Evolutionary conservation across 352 stramenopile genomes (phyloP).

Genomic region (Thalassiosira sp.): DNA sequence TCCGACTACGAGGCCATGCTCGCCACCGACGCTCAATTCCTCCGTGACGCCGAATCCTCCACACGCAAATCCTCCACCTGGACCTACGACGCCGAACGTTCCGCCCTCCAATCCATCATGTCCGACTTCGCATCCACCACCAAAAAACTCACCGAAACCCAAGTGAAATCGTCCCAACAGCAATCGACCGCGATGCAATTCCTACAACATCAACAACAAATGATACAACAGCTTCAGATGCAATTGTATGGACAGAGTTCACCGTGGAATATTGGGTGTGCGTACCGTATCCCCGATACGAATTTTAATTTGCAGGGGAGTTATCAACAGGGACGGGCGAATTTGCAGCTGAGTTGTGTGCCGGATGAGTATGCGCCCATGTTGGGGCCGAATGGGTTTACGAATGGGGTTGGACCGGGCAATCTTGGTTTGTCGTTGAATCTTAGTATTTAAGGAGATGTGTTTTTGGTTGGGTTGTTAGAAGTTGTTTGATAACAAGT

Average conservation of each 20-base stretch:
- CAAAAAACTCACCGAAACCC: slow-evolving; percentile 82
- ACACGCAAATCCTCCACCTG: slow-evolving; percentile 74
- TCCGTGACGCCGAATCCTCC: slow-evolving; percentile 72
- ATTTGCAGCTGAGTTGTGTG: slow-evolving; percentile 84
- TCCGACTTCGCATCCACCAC: slow-evolving; percentile 79
- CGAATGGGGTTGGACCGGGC: slow-evolving; percentile 85
- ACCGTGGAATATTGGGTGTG: slow-evolving; percentile 85
- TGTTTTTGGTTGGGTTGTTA: not conserved
- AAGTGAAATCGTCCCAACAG: slow-evolving; percentile 79
- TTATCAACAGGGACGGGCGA: slow-evolving; percentile 83
- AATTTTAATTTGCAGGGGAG: slow-evolving; percentile 86
- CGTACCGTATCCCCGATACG: slow-evolving; percentile 85
- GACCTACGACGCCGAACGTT: slow-evolving; percentile 81
- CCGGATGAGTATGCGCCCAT: slow-evolving; percentile 86
- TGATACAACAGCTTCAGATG: slow-evolving; percentile 85
- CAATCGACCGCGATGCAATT: slow-evolving; percentile 86
- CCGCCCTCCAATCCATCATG: slow-evolving; percentile 81
- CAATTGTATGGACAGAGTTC: slow-evolving; percentile 81
- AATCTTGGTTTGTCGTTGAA: slow-evolving; percentile 87
- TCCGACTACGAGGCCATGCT: slow-evolving; percentile 86
- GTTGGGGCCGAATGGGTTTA: slow-evolving; percentile 86
- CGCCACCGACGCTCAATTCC: slow-evolving; percentile 81
- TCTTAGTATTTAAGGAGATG: slow-evolving; percentile 81
- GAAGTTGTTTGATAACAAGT: not conserved
- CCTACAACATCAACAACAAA: slow-evolving; percentile 86